phyloP scores from a whole-genome alignment of 805 yeast genomes.

The Sungouiella blattae region DNA sequence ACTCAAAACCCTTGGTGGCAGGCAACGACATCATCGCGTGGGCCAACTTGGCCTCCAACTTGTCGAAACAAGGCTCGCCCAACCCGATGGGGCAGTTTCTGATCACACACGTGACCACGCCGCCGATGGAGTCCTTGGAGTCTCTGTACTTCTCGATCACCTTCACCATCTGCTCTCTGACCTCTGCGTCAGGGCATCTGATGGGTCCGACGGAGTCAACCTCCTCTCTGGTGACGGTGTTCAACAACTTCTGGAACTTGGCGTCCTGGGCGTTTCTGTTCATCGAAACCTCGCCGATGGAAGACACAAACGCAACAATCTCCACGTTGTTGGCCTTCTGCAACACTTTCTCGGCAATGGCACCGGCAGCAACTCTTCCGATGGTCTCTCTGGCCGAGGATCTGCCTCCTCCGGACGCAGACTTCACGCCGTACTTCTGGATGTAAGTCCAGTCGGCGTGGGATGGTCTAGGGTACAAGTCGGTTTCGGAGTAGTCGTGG shows the following conservation, averaged over 20 bases:
- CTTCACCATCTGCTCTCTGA: slow-evolving; percentile 76
- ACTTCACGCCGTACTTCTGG: slow-evolving; percentile 86
- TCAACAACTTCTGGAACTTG: slow-evolving; percentile 62
- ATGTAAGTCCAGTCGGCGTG: slow-evolving; percentile 96
- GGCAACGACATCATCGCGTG: slow-evolving; percentile 98
- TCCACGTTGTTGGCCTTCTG: slow-evolving; percentile 75
- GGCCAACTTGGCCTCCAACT: slow-evolving; percentile 90
- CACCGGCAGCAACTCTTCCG: slow-evolving; percentile 98
- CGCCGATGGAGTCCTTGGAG: slow-evolving; percentile 90
- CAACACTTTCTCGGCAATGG: slow-evolving; percentile 91
- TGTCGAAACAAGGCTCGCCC: slow-evolving; percentile 97
- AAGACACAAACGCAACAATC: slow-evolving; percentile 94
- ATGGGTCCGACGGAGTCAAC: slow-evolving; percentile 88
- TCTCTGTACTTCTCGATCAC: slow-evolving; percentile 86
- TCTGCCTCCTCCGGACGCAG: slow-evolving; percentile 96
- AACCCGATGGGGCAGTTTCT: slow-evolving; percentile 93
- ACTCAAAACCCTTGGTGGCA: slow-evolving; percentile 96
- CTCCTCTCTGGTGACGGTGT: slow-evolving; percentile 79
- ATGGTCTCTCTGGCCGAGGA: slow-evolving; percentile 97
- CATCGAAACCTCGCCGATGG: slow-evolving; percentile 80
- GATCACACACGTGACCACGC: slow-evolving; percentile 95
- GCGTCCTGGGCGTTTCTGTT: slow-evolving; percentile 65
- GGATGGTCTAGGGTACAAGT: slow-evolving; percentile 92
- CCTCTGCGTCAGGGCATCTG: slow-evolving; percentile 81
- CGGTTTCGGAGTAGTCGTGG: slow-evolving; percentile 92